Base-by-base conservation (phyloP, 345 rosid genomes). In the Eutrema japonicum region DNA sequence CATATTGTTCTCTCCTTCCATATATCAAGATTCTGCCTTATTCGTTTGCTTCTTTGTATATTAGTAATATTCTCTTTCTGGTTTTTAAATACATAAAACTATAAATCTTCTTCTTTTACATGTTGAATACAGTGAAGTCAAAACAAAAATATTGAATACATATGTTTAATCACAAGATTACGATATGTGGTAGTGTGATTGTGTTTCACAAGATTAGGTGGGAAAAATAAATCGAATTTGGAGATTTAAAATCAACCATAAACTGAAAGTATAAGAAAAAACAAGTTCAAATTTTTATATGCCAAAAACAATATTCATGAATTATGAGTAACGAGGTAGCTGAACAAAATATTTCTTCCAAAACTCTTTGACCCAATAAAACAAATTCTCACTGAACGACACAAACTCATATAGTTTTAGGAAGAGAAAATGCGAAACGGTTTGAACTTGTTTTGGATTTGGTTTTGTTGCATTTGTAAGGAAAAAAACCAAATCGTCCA, bases 101-200 rank as follows among this genome's bases (percentile, higher is more conserved):
- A 16, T 42, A 30, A 13, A 54, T 56, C 43, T 43, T 53, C 42
- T n/a, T 68, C n/a, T 56, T 45, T 35, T 0, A 56, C 8, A n/a
- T 42, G 2, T 47, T 58, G 38, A 14, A 27, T 36, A 37, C 26
- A 35, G 35, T 66, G 48, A 66, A 51, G 11, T 18, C 14, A 58
- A 54, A 14, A 6, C n/a, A 37, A 50, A 47, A 50, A 27, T 37
- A n/a, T 50, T 37, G 26, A 56, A 22, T 55, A 22, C 14, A 58
- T 7, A 38, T 8, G 54, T 69, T 33, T 56, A 35, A 11, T 53
- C 42, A 69, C 56, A 69, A 18, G 16, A 46, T 41, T 18, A 38
- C 10, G 36, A 18, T 46, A n/a, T 30, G 27, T 43, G 26, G 1
- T 22, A 0, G 26, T 22, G 2, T 22, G 40, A 14, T 7, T 64